phyloP scores from a whole-genome alignment of 169 alveolate species.

The Cryptosporidium sp. region DNA sequence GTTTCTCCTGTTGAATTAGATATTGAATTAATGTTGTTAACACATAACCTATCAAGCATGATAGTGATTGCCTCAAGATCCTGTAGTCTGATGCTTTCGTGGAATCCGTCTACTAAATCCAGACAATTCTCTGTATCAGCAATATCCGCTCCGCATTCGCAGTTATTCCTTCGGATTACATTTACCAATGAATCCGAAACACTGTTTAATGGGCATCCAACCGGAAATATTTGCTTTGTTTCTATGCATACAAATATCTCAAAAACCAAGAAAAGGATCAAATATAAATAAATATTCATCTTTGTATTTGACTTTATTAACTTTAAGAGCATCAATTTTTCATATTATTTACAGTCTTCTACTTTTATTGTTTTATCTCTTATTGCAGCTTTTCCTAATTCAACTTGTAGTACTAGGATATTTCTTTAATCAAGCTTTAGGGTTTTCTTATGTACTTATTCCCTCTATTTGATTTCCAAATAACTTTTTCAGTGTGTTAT shows the following conservation, averaged over 20 bases:
- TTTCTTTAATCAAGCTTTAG: background rate
- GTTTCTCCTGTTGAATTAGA: conserved; percentile 59
- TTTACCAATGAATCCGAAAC: background rate
- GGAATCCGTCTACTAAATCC: conserved; percentile 36
- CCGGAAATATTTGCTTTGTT: conserved; percentile 9
- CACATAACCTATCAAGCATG: conserved; percentile 9
- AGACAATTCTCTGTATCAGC: conserved; percentile 9
- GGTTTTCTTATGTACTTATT: no score
- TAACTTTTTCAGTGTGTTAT: background rate
- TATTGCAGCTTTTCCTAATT: background rate
- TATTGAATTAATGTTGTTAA: conserved; percentile 1
- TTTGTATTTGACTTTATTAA: background rate
- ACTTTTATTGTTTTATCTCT: no score
- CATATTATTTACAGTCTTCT: background rate
- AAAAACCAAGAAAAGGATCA: background rate
- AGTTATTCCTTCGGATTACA: background rate
- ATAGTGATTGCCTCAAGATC: conserved; percentile 8
- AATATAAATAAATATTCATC: background rate
- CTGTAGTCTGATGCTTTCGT: conserved; percentile 42
- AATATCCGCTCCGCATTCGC: conserved; percentile 10
- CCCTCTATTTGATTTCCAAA: background rate
- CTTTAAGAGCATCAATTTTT: background rate
- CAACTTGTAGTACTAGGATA: background rate
- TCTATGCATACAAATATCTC: background rate
- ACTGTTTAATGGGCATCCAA: conserved; percentile 61